Percentiles rank a stretch among this genome's conserved stretches.
Evolutionary conservation across 1,139 yeast genomes (phyloP).

Genomic region (Kodamaea suecica): DNA sequence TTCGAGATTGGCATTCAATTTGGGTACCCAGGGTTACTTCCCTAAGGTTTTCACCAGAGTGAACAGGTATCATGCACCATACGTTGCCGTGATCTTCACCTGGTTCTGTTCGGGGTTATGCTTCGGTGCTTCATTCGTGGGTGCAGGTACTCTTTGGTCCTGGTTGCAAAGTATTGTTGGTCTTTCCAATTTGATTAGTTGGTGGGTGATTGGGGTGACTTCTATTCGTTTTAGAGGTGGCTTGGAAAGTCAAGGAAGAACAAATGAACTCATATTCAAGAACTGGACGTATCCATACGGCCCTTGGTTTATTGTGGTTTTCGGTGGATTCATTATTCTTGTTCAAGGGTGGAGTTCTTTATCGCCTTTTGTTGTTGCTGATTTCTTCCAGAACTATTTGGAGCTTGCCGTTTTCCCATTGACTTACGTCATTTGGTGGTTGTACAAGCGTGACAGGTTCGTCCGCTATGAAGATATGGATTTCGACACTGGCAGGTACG

Average conservation of each 20-base stretch:
- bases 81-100: conserved; percentile 39
- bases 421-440: conserved; percentile 42
- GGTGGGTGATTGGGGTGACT: conserved; percentile 42
- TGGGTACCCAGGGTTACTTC: conserved; percentile 41
- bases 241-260: conserved; percentile 33
- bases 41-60: conserved; percentile 35
- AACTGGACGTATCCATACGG: conserved; percentile 47
- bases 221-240: conserved; percentile 42
- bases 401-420: conserved; percentile 40
- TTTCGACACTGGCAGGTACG: conserved; percentile 57
- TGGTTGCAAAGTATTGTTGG: conserved; percentile 47
- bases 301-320: conserved; percentile 37
- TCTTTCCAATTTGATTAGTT: conserved; percentile 40
- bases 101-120: conserved; percentile 44
- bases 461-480: conserved; percentile 56
- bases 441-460: conserved; percentile 46
- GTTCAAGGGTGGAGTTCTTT: conserved; percentile 53
- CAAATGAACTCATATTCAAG: conserved; percentile 31
- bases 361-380: conserved; percentile 41
- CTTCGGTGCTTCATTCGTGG: conserved; percentile 43
- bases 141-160: conserved; percentile 43
- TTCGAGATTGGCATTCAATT: conserved; percentile 39
- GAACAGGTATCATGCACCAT: conserved; percentile 37
- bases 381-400: conserved; percentile 37
- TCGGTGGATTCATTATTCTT: conserved; percentile 34